A percentile compares a stretch with the other conserved stretches of the same genome.
Conservation (phyloP, 306 rosid species). For the Calophaca sinica region DNA sequence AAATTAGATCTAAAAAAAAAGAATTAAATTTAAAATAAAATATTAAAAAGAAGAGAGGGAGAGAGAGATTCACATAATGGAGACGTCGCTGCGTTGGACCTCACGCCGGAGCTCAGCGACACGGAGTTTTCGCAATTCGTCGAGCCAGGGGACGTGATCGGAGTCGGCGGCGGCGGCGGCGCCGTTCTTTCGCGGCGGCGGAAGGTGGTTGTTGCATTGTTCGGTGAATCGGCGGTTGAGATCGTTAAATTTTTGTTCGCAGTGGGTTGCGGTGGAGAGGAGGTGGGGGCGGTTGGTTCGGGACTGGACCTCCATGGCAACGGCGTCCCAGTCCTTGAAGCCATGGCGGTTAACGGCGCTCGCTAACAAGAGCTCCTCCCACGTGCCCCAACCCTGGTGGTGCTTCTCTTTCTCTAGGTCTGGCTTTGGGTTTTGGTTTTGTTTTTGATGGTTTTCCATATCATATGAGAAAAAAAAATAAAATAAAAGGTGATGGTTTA, state of each 20-base stretch:
- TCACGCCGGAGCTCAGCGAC: constrained; percentile 79
- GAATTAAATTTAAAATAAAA: background rate
- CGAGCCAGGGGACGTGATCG: constrained; percentile 73
- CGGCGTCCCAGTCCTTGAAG: constrained; percentile 69
- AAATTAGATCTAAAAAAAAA: constrained; percentile 60
- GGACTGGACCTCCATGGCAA: constrained; percentile 71
- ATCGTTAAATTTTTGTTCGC: constrained; percentile 67
- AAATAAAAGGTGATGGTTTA: constrained; percentile 32
- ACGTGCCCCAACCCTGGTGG: constrained; percentile 67
- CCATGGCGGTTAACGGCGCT: constrained; percentile 85
- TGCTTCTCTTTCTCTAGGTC: constrained; percentile 28
- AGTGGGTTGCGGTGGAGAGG: constrained; percentile 65
- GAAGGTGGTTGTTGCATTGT: constrained; percentile 47
- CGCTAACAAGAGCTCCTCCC: constrained; percentile 80
- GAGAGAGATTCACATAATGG: constrained; percentile 60
- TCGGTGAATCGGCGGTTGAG: constrained; percentile 67
- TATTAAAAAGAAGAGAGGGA: background rate
- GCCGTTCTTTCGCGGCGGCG: constrained; percentile 43
- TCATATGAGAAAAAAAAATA: constrained; percentile 33
- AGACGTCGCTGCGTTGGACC: constrained; percentile 68
- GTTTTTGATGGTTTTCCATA: constrained; percentile 58
- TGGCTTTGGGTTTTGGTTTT: constrained; percentile 26
- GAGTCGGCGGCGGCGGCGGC: constrained; percentile 26
- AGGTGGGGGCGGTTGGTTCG: constrained; percentile 63
- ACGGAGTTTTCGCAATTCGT: constrained; percentile 69